These are phyloP conservation scores for Persicaria tinctoria DNA, from an alignment of 148 eudicot species.

Conservation along the genomic window DNA sequence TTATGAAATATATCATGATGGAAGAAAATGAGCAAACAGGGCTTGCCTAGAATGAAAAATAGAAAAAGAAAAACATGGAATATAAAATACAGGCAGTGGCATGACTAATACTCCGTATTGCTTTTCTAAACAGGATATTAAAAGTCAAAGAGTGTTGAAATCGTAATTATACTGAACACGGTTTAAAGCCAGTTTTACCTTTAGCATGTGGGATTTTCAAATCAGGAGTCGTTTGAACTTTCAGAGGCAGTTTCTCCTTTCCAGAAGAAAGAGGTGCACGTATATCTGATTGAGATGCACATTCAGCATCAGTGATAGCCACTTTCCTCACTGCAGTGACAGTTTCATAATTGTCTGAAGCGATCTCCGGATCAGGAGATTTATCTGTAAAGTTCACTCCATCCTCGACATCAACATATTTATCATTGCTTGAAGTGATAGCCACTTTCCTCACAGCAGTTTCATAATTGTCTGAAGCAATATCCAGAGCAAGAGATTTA, in stretches of 20 bases:
- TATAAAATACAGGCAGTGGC: neutral
- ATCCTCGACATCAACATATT: neutral
- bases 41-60: neutral
- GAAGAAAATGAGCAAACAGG: neutral
- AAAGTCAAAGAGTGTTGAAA: neutral
- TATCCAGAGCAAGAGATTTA: conserved; percentile 3
- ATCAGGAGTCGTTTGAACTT: conserved; percentile 4
- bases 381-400: neutral
- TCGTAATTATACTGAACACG: neutral
- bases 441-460: neutral
- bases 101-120: neutral
- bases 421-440: neutral
- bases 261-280: neutral
- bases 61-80: neutral
- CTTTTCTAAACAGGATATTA: neutral
- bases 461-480: neutral
- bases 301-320: neutral
- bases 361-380: conserved; percentile 7
- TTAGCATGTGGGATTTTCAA: neutral
- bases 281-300: neutral
- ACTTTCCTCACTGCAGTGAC: neutral
- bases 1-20: neutral
- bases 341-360: neutral
- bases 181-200: neutral
- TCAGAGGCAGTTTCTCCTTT: conserved; percentile 1